These are phyloP conservation scores for Chalciporus sphaerocephalus DNA, from an alignment of 768 basidiomycete genomes.

Conservation along the genomic window DNA sequence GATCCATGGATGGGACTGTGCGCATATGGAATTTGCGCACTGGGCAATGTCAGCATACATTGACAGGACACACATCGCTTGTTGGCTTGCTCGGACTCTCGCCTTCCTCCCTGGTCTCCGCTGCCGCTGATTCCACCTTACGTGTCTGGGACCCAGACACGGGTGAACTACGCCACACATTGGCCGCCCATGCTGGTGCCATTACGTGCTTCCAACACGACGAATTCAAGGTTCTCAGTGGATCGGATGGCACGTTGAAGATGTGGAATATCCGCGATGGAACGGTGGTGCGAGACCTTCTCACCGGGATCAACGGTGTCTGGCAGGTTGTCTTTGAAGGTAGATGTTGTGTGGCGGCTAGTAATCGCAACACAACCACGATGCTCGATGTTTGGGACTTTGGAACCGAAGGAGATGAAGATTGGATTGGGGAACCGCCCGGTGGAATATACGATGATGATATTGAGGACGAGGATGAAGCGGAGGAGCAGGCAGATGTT, in stretches of 20 bases:
- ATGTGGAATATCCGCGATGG: conserved; percentile 97
- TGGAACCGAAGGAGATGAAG: conserved; percentile 67
- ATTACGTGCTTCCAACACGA: conserved; percentile 99
- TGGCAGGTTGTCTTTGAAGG: conserved; percentile 98
- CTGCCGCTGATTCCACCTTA: conserved; percentile 92
- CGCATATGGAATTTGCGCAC: conserved; percentile 88
- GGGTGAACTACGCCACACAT: conserved; percentile 73
- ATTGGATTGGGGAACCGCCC: conserved; percentile 77
- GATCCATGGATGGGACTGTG: conserved; percentile 97
- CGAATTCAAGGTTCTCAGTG: conserved; percentile 94
- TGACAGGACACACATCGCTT: conserved; percentile 90
- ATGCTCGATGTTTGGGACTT: conserved; percentile 91
- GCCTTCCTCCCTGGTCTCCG: conserved; percentile 87
- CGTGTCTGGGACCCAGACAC: conserved; percentile 91
- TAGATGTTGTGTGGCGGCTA: conserved; percentile 91
- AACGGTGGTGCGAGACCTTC: conserved; percentile 76
- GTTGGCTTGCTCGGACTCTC: conserved; percentile 91
- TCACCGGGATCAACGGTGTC: conserved; percentile 89
- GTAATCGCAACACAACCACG: conserved; percentile 72
- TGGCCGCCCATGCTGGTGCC: conserved; percentile 92
- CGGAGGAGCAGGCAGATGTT: conserved; percentile 52
- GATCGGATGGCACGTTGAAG: conserved; percentile 93
- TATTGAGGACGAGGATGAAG: conserved; percentile 42
- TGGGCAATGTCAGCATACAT: conserved; percentile 73
- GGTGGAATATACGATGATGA: conserved; percentile 71